Evolutionary conservation across 176 grass and related monocot species (phyloP), one percentile per base, ranked within the genome.

Genomic region (Triticum urartu): DNA sequence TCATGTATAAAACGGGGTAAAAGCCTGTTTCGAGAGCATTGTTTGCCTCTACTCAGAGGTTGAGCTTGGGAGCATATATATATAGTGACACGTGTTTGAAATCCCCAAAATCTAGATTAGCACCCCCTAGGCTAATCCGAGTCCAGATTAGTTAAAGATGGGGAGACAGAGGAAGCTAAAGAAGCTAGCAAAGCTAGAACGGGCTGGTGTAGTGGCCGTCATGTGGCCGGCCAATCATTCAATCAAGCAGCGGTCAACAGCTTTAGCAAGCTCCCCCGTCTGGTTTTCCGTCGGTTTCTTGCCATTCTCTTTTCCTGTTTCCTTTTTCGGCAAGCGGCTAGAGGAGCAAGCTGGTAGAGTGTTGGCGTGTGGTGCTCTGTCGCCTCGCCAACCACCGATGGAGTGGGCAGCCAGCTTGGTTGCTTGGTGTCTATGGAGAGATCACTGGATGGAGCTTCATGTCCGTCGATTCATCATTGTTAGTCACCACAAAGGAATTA

Each of bases 181-280:
- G 62, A 81, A 64, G 48, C 14, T 50, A 50, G 79, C 70, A 24
- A 83, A 78, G 75, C 58, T 25, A 56, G 64, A 70, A 78, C 72
- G 42, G 64, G 32, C 82, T 88, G 85, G 77, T 87, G 85, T 81
- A 77, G 77, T 88, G 89, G 69, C 89, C 81, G 68, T 91, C 86
- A 91, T 88, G 89, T 91, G 89, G 76, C 77, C 43, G 43, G 43
- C 43, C 72, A 75, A 75, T 75, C 72, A 50, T 84, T 18, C 71
- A 64, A 64, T 76, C 62, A 81, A 91, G 71, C 81, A 72, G 45
- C 36, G 76, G 85, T 87, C 85, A 87, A 84, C 75, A 90, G 58
- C 85, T 90, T 90, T 75, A 48, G 80, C 58, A 54, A 52, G 56
- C 18, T 47, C 59, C 11, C 1, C 30, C 60, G 7, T 50, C 8